Evolutionary conservation across 2,329 filamentous ascomycete species (phyloP), one percentile per base, ranked within the genome.

Genomic region (Trichoderma sp.): DNA sequence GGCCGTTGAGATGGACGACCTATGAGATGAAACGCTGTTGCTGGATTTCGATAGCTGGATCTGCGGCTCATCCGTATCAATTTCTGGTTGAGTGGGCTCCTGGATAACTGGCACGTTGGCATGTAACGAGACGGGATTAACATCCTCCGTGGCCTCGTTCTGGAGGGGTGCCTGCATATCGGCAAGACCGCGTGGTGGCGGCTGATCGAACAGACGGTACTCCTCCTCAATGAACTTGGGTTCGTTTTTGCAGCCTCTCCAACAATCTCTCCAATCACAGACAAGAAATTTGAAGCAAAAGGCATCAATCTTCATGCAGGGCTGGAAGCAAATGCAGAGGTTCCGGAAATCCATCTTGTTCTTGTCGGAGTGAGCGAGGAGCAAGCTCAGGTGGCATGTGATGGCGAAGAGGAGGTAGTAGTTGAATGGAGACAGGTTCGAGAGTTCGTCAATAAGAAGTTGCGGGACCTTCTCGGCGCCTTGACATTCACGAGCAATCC

Each of bases 301-400:
- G 1, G 93, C 93, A 81, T 98, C 96, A 76, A 98, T 97, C 85
- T 96, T 97, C 90, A 98, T 95, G 84, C 95, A 97, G 4, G 96
- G 96, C 84, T 98, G 95, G 84, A 98, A 98, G 86, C 96, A 98
- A 80, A 98, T 97, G 85, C 95, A 97, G 29, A 98, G 87, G 79
- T 98, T 98, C 81, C 94, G 92, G 82, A 96, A 98, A 82, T 97
- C 95, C 96, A 98, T 98, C 87, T 97, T 98, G 89, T 98, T 98
- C 87, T 96, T 95, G 78, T 97, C 94, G 29, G 95, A 93, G 83
- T 97, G 96, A 1, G 94, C 95, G 79, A 98, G 92, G 11, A 98
- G 89, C 31, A 98, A 89, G 80, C 95, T 98, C 66, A 98, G 91
- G 81, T 98, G 96, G 84, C 96, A 98, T 41, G 96, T 98, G 80